Conservation (phyloP, 2,329 filamentous ascomycete species). For the Xylariaceae sp. region DNA sequence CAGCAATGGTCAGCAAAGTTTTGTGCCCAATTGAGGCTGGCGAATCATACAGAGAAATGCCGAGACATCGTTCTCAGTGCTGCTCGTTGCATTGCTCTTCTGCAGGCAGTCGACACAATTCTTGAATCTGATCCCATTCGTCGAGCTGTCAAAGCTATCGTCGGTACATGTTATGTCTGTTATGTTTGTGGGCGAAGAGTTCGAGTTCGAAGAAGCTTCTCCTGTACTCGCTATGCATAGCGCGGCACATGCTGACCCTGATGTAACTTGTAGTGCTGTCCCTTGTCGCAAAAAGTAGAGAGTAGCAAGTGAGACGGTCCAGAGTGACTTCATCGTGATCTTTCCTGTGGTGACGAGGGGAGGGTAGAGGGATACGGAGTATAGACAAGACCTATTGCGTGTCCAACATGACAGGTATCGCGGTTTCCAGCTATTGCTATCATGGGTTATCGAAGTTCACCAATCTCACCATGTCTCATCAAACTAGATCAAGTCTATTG, state of each 20-base stretch:
- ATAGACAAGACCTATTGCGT: conserved; percentile 5
- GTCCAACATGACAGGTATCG: conserved; percentile 14
- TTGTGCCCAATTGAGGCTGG: neutral
- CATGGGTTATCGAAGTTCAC: no score
- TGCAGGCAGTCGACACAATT: conserved; percentile 46
- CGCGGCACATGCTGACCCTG: conserved; percentile 47
- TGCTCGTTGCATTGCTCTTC: conserved; percentile 39
- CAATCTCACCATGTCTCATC: conserved; percentile 1
- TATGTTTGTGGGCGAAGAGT: conserved; percentile 39
- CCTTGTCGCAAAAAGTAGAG: conserved; percentile 10
- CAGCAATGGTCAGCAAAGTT: conserved; percentile 19
- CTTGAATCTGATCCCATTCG: conserved; percentile 42
- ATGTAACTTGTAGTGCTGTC: conserved; percentile 37
- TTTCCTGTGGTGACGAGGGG: neutral
- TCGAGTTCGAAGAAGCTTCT: conserved; percentile 32
- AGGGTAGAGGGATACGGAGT: conserved; percentile 3
- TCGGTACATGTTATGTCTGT: conserved; percentile 47
- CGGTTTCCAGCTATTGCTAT: no score
- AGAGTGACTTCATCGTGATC: conserved; percentile 11
- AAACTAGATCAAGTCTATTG: conserved; percentile 4
- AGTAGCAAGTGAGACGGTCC: conserved; percentile 8
- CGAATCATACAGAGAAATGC: conserved; percentile 47
- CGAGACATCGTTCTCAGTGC: conserved; percentile 37
- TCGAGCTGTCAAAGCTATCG: conserved; percentile 34
- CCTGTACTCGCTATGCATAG: conserved; percentile 41